Percentiles rank a stretch among this genome's conserved stretches.
phyloP scores from a whole-genome alignment of 2,329 filamentous ascomycete genomes.

The Ascochyta fabae region DNA sequence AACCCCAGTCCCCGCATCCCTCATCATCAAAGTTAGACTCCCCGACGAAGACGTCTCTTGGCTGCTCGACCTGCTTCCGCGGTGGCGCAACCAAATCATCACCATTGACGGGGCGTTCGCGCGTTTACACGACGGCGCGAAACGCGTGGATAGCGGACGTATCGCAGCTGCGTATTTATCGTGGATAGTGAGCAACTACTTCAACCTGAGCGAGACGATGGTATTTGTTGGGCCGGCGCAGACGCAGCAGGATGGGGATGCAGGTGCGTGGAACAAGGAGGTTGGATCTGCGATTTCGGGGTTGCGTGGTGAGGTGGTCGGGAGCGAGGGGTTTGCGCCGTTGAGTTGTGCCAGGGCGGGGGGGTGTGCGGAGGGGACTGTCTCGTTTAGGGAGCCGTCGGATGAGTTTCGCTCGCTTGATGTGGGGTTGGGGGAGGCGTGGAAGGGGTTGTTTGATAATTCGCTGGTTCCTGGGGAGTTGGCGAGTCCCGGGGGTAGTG shows the following conservation, averaged over 20 bases:
- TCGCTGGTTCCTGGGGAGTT: conserved; percentile 49
- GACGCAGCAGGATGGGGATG: neutral
- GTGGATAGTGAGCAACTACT: conserved; percentile 36
- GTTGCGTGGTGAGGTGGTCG: conserved; percentile 48
- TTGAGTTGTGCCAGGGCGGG: conserved; percentile 47
- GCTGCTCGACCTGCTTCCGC: conserved; percentile 14
- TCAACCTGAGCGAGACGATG: conserved; percentile 24
- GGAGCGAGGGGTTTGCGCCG: conserved; percentile 49
- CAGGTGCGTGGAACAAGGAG: neutral
- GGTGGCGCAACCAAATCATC: conserved; percentile 53
- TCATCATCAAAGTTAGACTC: conserved; percentile 23
- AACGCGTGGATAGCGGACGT: conserved; percentile 26
- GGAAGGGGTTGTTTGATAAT: conserved; percentile 53
- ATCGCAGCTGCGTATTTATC: conserved; percentile 32
- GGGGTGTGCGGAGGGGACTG: conserved; percentile 47
- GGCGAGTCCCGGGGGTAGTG: conserved; percentile 53
- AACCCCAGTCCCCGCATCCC: conserved; percentile 1
- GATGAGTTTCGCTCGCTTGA: conserved; percentile 34
- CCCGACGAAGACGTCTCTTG: conserved; percentile 25
- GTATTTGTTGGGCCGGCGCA: conserved; percentile 28
- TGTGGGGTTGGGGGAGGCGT: conserved; percentile 42
- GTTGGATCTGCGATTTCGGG: conserved; percentile 19
- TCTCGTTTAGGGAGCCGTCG: conserved; percentile 35
- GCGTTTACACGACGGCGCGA: conserved; percentile 10
- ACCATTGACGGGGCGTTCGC: conserved; percentile 24